Conservation (phyloP, 192 early-diverging fungal species). For the Gamsiella multidivaricata region DNA sequence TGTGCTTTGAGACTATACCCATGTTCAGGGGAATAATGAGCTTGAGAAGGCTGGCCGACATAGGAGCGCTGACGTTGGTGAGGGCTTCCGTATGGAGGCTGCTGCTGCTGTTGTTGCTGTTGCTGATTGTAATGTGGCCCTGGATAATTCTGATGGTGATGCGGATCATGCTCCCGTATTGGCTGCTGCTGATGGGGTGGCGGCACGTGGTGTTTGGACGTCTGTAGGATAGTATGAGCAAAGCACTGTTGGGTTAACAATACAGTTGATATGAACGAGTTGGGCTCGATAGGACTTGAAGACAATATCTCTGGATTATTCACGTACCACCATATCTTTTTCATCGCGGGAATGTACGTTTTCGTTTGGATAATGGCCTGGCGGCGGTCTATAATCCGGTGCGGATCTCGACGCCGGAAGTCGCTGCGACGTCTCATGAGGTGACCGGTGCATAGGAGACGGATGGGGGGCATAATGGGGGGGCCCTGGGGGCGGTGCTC, state of each 20-base stretch:
- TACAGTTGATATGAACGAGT: too few relatives aligned
- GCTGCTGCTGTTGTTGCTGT: constrained; percentile 14
- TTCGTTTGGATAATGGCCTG: constrained; percentile 15
- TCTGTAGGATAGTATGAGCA: not conserved
- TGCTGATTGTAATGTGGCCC: constrained; percentile 25
- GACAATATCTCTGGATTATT: too few relatives aligned
- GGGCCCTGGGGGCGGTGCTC: constrained; percentile 13
- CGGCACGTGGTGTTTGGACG: constrained; percentile 2
- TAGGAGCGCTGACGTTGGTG: constrained; percentile 49
- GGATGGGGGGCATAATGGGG: constrained; percentile 16
- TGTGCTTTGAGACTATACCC: constrained; percentile 25
- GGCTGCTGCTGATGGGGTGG: constrained; percentile 9
- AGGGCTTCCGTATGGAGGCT: constrained; percentile 16
- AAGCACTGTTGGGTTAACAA: too few relatives aligned
- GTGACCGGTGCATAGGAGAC: constrained; percentile 10
- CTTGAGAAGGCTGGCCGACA: constrained; percentile 17
- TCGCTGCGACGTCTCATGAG: constrained; percentile 14
- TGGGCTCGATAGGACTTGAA: too few relatives aligned
- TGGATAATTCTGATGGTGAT: constrained; percentile 20
- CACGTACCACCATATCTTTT: constrained; percentile 15
- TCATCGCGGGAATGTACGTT: constrained; percentile 13
- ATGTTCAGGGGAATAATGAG: constrained; percentile 24
- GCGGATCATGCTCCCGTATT: constrained; percentile 18
- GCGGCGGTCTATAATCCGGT: constrained; percentile 10
- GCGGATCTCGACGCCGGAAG: not conserved